Evolutionary conservation across 2,329 filamentous ascomycete genomes (phyloP).

Genomic region (Exophiala calicioides): DNA sequence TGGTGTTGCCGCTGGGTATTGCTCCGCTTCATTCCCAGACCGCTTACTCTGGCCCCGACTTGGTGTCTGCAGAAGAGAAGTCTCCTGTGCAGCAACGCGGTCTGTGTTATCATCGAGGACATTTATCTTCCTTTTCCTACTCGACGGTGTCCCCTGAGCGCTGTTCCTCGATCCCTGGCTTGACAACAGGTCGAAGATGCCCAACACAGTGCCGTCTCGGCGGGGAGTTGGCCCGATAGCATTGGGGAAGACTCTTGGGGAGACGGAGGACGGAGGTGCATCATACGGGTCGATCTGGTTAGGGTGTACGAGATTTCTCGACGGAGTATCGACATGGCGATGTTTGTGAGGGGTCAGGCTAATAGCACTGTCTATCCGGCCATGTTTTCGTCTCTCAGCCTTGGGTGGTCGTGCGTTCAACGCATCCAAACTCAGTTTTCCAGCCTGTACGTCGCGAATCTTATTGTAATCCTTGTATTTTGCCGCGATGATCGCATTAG

Average conservation of each 20-base stretch:
- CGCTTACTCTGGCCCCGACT: conserved; percentile 35
- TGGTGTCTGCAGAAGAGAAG: conserved; percentile 37
- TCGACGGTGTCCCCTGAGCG: conserved; percentile 32
- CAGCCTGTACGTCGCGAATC: conserved; percentile 37
- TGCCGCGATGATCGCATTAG: conserved; percentile 45
- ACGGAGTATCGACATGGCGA: conserved; percentile 35
- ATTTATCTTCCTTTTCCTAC: conserved; percentile 26
- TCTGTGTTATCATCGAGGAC: conserved; percentile 26
- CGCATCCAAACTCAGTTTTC: conserved; percentile 32
- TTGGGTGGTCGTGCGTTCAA: conserved; percentile 36
- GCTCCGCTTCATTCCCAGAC: conserved; percentile 11
- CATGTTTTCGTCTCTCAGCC: conserved; percentile 5
- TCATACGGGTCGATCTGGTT: conserved; percentile 48
- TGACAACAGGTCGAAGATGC: conserved; percentile 51
- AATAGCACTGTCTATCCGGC: conserved; percentile 25
- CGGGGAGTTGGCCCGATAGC: conserved; percentile 52
- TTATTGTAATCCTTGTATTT: conserved; percentile 53
- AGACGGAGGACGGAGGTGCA: conserved; percentile 40
- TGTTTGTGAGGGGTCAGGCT: conserved; percentile 21
- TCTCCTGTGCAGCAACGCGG: conserved; percentile 26
- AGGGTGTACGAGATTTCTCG: conserved; percentile 40
- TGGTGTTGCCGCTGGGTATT: conserved; percentile 9
- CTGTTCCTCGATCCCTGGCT: conserved; percentile 40
- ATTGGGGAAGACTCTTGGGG: conserved; percentile 37
- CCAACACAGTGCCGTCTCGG: conserved; percentile 50